phyloP scores from a whole-genome alignment of 306 rosid genomes.

The Vigna mungo region DNA sequence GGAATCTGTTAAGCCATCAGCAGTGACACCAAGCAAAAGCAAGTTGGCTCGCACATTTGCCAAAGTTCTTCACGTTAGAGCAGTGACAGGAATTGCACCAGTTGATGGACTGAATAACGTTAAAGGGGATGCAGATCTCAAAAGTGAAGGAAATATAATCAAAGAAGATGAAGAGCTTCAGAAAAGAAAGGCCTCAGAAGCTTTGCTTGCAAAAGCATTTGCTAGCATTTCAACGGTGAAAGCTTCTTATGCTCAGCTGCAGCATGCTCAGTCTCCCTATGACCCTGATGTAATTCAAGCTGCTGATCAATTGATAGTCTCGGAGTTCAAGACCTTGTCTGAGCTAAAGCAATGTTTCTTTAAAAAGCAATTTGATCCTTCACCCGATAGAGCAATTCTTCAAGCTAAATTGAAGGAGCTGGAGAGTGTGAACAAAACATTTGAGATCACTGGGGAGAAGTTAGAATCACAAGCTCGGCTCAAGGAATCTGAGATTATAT shows the following conservation, averaged over 20 bases:
- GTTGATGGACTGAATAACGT: conserved; percentile 61
- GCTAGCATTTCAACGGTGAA: conserved; percentile 77
- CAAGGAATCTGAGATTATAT: conserved; percentile 68
- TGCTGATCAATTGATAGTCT: conserved; percentile 63
- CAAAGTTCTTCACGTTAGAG: conserved; percentile 71
- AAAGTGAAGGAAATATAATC: conserved; percentile 37
- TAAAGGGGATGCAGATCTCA: conserved; percentile 48
- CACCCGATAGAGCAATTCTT: conserved; percentile 60
- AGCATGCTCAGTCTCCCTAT: conserved; percentile 78
- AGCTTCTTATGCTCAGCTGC: conserved; percentile 85
- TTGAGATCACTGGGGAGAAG: conserved; percentile 65
- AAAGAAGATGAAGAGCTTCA: conserved; percentile 62
- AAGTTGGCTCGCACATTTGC: conserved; percentile 71
- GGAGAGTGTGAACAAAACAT: conserved; percentile 61
- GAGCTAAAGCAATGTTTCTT: conserved; percentile 73
- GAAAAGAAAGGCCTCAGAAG: conserved; percentile 61
- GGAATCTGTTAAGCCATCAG: conserved; percentile 72
- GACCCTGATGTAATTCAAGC: conserved; percentile 77
- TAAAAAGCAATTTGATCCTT: conserved; percentile 73
- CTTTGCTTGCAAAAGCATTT: conserved; percentile 68
- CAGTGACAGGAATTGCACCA: conserved; percentile 56
- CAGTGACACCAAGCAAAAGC: conserved; percentile 66
- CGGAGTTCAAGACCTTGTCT: conserved; percentile 73
- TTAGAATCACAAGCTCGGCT: conserved; percentile 66
- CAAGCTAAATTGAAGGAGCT: conserved; percentile 77